Conservation (phyloP, 192 early-diverging fungal genomes). For the Endogone sp. region DNA sequence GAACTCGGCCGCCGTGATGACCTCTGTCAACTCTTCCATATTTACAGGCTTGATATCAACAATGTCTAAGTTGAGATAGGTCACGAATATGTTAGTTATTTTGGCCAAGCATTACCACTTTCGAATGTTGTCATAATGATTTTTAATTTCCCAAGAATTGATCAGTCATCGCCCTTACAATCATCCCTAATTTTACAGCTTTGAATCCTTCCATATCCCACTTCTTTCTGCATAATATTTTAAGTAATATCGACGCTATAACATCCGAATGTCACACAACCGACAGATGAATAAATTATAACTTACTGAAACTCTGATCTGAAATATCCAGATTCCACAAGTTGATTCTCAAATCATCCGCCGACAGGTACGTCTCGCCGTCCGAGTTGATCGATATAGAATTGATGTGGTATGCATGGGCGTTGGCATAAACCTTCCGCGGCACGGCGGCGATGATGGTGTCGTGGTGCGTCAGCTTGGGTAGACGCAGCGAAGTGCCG, state of each 20-base stretch:
- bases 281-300: neutral
- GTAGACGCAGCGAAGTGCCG: conserved; percentile 24
- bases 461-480: conserved; percentile 90
- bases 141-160: too few relatives aligned
- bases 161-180: too few relatives aligned
- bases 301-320: conserved; percentile 95
- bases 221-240: too few relatives aligned
- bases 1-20: conserved; percentile 98
- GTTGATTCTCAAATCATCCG: conserved; percentile 98
- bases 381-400: conserved; percentile 99
- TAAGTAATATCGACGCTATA: too few relatives aligned
- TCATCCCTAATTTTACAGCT: too few relatives aligned
- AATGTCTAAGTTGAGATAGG: conserved; percentile 75
- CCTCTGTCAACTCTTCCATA: conserved; percentile 99
- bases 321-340: conserved; percentile 97
- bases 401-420: conserved; percentile 99
- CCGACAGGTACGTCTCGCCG: conserved; percentile 95
- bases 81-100: neutral
- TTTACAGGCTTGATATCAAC: conserved; percentile 99
- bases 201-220: too few relatives aligned
- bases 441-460: conserved; percentile 95
- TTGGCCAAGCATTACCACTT: neutral
- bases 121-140: too few relatives aligned
- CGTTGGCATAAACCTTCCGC: conserved; percentile 94
- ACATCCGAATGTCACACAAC: too few relatives aligned